These are phyloP conservation scores for Diospyros kaki DNA, from an alignment of 148 eudicot genomes.

Conservation along the genomic window DNA sequence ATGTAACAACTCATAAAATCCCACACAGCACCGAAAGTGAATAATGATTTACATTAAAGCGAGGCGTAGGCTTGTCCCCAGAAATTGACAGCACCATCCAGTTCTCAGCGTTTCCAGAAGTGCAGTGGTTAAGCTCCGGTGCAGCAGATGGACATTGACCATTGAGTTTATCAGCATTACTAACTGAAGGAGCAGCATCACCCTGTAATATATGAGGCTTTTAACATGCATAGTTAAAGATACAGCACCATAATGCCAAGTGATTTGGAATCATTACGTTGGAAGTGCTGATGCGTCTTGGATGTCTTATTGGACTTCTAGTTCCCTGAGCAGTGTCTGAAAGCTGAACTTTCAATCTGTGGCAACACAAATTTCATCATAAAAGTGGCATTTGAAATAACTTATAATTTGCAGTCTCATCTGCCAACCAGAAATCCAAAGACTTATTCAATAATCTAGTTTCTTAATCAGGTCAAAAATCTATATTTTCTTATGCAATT, in stretches of 20 bases:
- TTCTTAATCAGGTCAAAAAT: background rate
- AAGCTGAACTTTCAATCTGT: constrained; percentile 87
- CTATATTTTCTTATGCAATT: background rate
- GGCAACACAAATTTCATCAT: constrained; percentile 8
- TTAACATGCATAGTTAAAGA: constrained; percentile 9
- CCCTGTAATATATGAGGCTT: constrained; percentile 35
- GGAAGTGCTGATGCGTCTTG: constrained; percentile 45
- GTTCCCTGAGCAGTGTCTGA: constrained; percentile 78
- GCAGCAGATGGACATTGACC: constrained; percentile 51
- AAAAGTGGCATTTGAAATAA: background rate
- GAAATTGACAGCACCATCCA: constrained; percentile 81
- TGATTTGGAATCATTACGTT: constrained; percentile 33
- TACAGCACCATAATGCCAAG: background rate
- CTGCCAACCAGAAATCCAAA: background rate
- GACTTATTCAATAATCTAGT: background rate
- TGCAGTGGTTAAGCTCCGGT: constrained; percentile 51
- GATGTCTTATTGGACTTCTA: constrained; percentile 71
- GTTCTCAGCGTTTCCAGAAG: constrained; percentile 66
- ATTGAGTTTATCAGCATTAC: constrained; percentile 41
- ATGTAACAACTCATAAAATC: background rate
- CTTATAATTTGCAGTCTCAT: background rate
- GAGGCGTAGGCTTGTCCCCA: constrained; percentile 92
- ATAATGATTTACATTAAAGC: constrained; percentile 56
- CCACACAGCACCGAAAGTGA: background rate
- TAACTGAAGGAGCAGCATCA: constrained; percentile 30